Evolutionary conservation across 805 yeast genomes (phyloP).

Genomic region (Suhomyces emberorum): DNA sequence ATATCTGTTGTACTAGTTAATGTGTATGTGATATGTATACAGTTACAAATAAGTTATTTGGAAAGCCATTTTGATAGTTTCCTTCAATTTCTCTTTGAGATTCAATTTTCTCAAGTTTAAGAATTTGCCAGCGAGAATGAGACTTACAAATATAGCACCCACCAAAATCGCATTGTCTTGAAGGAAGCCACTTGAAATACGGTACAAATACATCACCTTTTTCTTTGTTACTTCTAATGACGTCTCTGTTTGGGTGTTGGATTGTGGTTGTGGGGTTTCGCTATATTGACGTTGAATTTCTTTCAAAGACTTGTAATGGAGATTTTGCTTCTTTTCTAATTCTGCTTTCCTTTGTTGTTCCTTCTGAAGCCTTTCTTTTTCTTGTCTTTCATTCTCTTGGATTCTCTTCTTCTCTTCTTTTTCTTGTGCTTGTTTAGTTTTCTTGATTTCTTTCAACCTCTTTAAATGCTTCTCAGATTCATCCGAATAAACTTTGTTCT

Average conservation of each 20-base stretch:
- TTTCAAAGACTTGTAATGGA: slow-evolving; percentile 29
- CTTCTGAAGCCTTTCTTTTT: slow-evolving; percentile 19
- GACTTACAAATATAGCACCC: slow-evolving; percentile 18
- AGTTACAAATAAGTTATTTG: slow-evolving; percentile 36
- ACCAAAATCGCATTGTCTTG: slow-evolving; percentile 28
- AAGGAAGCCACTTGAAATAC: slow-evolving; percentile 20
- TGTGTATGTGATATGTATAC: no score
- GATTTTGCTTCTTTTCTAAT: slow-evolving; percentile 16
- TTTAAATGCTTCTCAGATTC: slow-evolving; percentile 6
- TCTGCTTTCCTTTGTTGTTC: slow-evolving; percentile 12
- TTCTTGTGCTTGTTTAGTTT: slow-evolving; percentile 12
- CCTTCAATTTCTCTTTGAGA: slow-evolving; percentile 27
- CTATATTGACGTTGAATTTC: slow-evolving; percentile 22
- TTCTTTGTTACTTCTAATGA: slow-evolving; percentile 11
- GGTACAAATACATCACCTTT: slow-evolving; percentile 15
- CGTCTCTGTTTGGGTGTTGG: not conserved
- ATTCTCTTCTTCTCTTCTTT: slow-evolving; percentile 17
- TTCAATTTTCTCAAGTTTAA: slow-evolving; percentile 24
- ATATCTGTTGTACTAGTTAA: not conserved
- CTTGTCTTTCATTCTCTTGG: slow-evolving; percentile 16
- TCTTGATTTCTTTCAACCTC: slow-evolving; percentile 12
- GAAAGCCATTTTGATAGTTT: slow-evolving; percentile 43
- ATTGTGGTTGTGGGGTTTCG: not conserved
- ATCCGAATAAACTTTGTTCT: slow-evolving; percentile 11
- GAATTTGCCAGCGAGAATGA: slow-evolving; percentile 19